Percentiles rank a stretch among this genome's conserved stretches.
These are phyloP conservation scores for Aureobasidium sp. DNA, from an alignment of 2,329 filamentous ascomycete genomes.

Conservation along the genomic window DNA sequence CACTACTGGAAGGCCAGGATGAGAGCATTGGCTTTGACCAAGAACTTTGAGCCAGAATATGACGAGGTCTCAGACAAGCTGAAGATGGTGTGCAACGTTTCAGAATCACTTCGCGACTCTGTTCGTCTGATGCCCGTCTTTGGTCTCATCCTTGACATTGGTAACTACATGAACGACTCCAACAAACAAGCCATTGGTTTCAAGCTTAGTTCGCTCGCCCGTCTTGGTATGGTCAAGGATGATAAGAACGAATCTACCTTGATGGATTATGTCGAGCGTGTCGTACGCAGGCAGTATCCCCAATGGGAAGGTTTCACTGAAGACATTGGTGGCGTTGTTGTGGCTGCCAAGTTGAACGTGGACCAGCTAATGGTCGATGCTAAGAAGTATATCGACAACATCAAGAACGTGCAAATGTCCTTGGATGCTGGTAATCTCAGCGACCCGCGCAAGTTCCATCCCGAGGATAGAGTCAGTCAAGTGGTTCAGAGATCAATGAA, in stretches of 20 bases:
- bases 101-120: slow-evolving; percentile 83
- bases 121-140: slow-evolving; percentile 93
- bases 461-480: slow-evolving; percentile 88
- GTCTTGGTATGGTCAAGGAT: slow-evolving; percentile 96
- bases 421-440: slow-evolving; percentile 90
- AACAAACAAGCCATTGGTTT: slow-evolving; percentile 98
- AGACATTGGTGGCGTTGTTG: slow-evolving; percentile 74
- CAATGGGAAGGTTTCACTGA: slow-evolving; percentile 87
- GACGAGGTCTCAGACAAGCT: slow-evolving; percentile 84
- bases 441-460: slow-evolving; percentile 96
- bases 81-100: slow-evolving; percentile 75
- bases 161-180: slow-evolving; percentile 99
- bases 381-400: slow-evolving; percentile 87
- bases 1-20: slow-evolving; percentile 99
- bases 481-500: slow-evolving; percentile 93
- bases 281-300: slow-evolving; percentile 91
- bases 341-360: slow-evolving; percentile 84
- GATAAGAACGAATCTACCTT: slow-evolving; percentile 97
- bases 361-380: slow-evolving; percentile 85
- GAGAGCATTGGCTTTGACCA: slow-evolving; percentile 78
- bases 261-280: slow-evolving; percentile 90
- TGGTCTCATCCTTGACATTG: slow-evolving; percentile 91
- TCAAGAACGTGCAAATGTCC: slow-evolving; percentile 86
- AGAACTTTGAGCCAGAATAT: slow-evolving; percentile 79
- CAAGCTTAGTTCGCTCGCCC: slow-evolving; percentile 89